Percentiles rank a stretch among this genome's conserved stretches.
phyloP scores from a whole-genome alignment of 2,329 filamentous ascomycete species.

The Tolypocladium ophioglossoides region DNA sequence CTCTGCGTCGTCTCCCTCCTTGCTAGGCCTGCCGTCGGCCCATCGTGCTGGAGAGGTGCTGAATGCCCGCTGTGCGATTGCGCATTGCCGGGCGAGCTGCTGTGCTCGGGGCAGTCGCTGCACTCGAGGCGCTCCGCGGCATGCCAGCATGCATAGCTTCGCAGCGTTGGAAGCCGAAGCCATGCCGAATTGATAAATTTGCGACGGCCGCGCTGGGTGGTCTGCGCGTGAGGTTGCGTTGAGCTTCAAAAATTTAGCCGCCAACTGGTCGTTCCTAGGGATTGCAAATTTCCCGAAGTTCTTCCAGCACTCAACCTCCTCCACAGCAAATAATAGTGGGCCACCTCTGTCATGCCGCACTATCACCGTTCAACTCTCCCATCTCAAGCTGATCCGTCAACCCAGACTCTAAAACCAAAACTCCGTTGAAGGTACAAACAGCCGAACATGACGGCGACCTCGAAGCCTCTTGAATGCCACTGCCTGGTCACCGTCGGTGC shows the following conservation, averaged over 20 bases:
- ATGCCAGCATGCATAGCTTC: slow-evolving; percentile 24
- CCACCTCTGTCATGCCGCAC: background rate
- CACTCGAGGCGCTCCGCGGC: slow-evolving; percentile 17
- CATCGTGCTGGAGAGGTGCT: slow-evolving; percentile 18
- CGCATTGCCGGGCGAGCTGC: slow-evolving; percentile 12
- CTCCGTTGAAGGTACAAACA: no score
- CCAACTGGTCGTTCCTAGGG: slow-evolving; percentile 4
- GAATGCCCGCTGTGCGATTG: slow-evolving; percentile 16
- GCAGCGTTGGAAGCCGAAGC: slow-evolving; percentile 26
- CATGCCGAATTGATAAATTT: slow-evolving; percentile 19
- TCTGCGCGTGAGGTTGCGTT: slow-evolving; percentile 10
- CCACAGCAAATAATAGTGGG: background rate
- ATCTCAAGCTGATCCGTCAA: background rate
- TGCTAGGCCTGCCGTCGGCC: background rate
- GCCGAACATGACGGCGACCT: slow-evolving; percentile 3
- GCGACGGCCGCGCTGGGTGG: slow-evolving; percentile 12
- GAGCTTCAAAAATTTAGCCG: slow-evolving; percentile 22
- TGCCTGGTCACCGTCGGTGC: slow-evolving; percentile 91
- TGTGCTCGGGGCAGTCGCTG: slow-evolving; percentile 12
- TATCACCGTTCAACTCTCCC: background rate
- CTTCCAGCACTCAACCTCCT: slow-evolving; percentile 6
- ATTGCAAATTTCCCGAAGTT: slow-evolving; percentile 11
- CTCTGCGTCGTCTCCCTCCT: slow-evolving; percentile 10
- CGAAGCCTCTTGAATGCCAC: slow-evolving; percentile 14
- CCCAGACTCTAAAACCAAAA: background rate